Percentiles rank a stretch among this genome's conserved stretches.
phyloP scores from a whole-genome alignment of 495 filamentous ascomycete species.

The Trichoderma reesei region DNA sequence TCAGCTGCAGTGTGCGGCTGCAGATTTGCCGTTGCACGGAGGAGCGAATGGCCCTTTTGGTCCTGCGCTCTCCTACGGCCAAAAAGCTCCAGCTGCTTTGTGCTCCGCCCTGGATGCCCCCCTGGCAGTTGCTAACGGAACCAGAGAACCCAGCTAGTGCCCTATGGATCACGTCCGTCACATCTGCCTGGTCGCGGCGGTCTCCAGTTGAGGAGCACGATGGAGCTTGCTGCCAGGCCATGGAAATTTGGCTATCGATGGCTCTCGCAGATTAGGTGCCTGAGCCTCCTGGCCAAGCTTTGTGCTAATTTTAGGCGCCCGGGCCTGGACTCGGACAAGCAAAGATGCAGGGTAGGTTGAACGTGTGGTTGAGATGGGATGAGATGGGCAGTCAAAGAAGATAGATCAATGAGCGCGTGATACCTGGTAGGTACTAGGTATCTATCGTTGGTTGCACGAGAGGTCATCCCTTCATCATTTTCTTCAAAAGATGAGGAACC shows the following conservation, averaged over 20 bases:
- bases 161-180: neutral
- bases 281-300: neutral
- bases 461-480: too few relatives aligned
- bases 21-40: neutral
- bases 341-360: neutral
- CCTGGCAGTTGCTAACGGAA: too few relatives aligned
- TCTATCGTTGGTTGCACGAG: too few relatives aligned
- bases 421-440: too few relatives aligned
- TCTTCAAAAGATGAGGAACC: too few relatives aligned
- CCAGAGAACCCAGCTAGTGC: neutral
- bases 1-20: too few relatives aligned
- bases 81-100: too few relatives aligned
- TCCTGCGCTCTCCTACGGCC: neutral
- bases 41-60: neutral
- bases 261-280: conserved; percentile 4
- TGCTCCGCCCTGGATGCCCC: too few relatives aligned
- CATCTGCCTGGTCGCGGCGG: neutral
- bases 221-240: neutral
- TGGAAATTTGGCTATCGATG: conserved; percentile 3
- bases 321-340: neutral
- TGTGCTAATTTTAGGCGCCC: neutral
- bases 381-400: too few relatives aligned
- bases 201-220: neutral
- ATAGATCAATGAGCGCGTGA: too few relatives aligned
- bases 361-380: too few relatives aligned